Evolutionary conservation across 129 eudicot species (phyloP), one percentile per base, ranked within the genome.

Genomic region (Centrapalus pauciflorus): DNA sequence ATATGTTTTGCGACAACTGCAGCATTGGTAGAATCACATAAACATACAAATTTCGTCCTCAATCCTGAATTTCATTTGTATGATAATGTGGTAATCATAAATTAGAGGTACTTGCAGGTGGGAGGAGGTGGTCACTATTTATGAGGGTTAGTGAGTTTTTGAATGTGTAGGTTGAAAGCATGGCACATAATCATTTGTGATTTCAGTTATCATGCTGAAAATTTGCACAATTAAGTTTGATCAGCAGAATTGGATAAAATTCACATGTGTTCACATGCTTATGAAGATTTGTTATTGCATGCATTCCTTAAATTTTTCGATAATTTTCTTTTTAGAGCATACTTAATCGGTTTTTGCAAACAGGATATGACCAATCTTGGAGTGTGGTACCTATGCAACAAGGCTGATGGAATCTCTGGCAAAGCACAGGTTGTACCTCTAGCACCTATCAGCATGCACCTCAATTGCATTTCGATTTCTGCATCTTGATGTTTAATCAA

Each of bases 331-430:
- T n/a, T 50, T 48, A 52, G 37, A 38, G 41, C 75, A 52, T 46
- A 52, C 68, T 67, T 58, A 32, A 26, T n/a, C 23, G 13, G 19
- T 48, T 71, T 63, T 14, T 61, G 25, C 40, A 35, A 48, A 73
- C 89, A 81, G 84, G 78, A 75, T 30, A 56, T 81, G 51, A 59
- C 82, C 27, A 82, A 72, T 76, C 25, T 14, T 58, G 86, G 86
- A 32, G 81, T 84, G 68, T 60, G 66, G 51, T 81, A 71, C 69
- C 77, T 84, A 26, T 72, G 78, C 72, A 60, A 81, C 56, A 74
- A 70, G 72, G 67, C 34, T 51, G 76, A 81, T 51, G 84, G 77
- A 57, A 74, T 56, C 41, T 60, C 57, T 21, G 29, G 35, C 26
- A 50, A 21, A 9, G 55, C 72, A 55, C 57, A 73, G 38, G 78